A percentile compares a stretch with the other conserved stretches of the same genome.
Evolutionary conservation across 495 filamentous ascomycete species (phyloP).

Genomic region (Pseudomonodictys pantanalensis): DNA sequence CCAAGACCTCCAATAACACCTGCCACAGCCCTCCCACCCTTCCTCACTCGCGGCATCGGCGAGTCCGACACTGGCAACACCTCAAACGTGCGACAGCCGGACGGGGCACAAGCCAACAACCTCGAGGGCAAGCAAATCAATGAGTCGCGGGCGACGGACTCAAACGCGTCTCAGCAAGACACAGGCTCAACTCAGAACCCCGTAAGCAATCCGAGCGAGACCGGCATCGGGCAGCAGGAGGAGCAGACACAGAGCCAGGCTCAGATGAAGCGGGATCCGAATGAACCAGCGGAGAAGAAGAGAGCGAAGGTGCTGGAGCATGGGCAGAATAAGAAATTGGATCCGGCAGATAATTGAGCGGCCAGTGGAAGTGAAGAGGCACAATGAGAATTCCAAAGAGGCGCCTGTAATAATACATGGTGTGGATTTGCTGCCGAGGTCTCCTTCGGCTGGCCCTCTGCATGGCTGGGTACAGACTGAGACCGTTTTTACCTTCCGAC

Average conservation of each 20-base stretch:
- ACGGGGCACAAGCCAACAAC: not conserved
- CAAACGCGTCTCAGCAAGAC: not conserved
- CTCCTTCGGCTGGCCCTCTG: too few species aligned
- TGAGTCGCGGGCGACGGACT: not conserved
- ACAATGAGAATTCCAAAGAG: too few species aligned
- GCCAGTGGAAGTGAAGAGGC: too few species aligned
- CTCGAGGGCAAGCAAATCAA: not conserved
- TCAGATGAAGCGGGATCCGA: constrained; percentile 1
- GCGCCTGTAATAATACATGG: too few species aligned
- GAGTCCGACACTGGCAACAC: not conserved
- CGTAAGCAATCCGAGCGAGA: not conserved
- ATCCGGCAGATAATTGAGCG: constrained; percentile 4
- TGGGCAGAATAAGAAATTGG: not conserved
- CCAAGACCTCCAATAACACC: not conserved
- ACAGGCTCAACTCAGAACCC: constrained; percentile 1
- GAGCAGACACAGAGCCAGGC: constrained; percentile 2
- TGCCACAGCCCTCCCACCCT: not conserved
- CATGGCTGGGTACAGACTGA: too few species aligned
- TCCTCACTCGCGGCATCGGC: not conserved
- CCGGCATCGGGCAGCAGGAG: constrained; percentile 2
- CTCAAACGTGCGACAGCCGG: not conserved
- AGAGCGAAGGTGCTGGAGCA: not conserved
- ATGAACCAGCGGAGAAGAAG: constrained; percentile 1
- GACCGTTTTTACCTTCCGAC: too few species aligned
- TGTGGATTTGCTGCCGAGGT: too few species aligned